Evolutionary conservation across 2,329 filamentous ascomycete genomes (phyloP), one percentile per base, ranked within the genome.

Genomic region (Colletotrichum siamense): DNA sequence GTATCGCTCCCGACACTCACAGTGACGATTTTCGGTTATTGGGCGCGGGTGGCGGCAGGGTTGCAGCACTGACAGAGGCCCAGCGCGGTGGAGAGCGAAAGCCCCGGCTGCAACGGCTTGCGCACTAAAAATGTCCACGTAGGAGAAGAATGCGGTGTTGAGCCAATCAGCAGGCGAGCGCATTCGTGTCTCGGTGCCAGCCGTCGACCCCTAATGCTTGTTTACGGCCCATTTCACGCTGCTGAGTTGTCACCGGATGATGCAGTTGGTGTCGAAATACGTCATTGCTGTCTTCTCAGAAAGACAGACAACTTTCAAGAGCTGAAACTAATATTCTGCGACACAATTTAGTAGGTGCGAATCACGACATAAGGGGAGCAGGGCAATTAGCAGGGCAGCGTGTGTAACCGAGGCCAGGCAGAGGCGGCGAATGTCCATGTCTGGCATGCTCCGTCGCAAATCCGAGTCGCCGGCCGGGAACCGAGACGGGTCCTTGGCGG

Each of bases 201-300:
- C 70, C 28, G 59, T 34, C 49, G 64, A 69, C 44, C 73, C 73
- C 70, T 73, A 64, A 69, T 76, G 73, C 70, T 69, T 73, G 70
- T 8, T 73, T 65, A 12, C 44, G 57, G 49, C 63, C 64, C 73
- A 44, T 59, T 18, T 22, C 13, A n/a, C 26, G 24, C 22, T 52
- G 24, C 22, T 39, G 16, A 30, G 49, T 24, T n/a, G 36, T 39
- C 16, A 49, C 16, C 13, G 55, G n/a, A 4, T 9, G 12, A 67
- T 49, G 64, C 64, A 2, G n/a, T 9, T 15, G 36, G 6, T 30
- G 39, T 8, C 39, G 30, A 24, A 22, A 28, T 15, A 66, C 34
- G 34, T 26, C 62, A 36, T 28, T 44, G 30, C 18, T 22, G n/a
- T 34, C 16, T 22, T 10, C 10, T 22, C 6, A 1, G 3, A 4